phyloP scores from a whole-genome alignment of 2,329 filamentous ascomycete species.

The Colletotrichum tofieldiae region DNA sequence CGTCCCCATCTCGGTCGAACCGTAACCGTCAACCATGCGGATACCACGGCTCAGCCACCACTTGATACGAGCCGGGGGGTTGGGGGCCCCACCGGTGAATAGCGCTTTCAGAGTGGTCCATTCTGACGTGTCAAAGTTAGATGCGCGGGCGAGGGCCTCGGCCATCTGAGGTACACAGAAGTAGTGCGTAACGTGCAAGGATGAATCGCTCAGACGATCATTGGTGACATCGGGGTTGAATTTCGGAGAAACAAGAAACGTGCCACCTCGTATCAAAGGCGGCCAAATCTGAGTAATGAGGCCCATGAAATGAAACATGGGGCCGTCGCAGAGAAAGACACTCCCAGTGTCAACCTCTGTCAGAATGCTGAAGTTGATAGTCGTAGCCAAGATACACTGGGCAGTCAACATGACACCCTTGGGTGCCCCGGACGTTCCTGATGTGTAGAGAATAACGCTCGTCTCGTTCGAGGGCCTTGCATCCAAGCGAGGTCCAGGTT shows the following conservation, averaged over 20 bases:
- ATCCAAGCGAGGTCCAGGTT: slow-evolving; percentile 1
- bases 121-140: slow-evolving; percentile 17
- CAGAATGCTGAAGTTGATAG: slow-evolving; percentile 28
- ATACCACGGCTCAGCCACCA: slow-evolving; percentile 38
- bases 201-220: slow-evolving; percentile 15
- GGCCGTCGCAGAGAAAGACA: slow-evolving; percentile 40
- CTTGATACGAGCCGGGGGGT: slow-evolving; percentile 28
- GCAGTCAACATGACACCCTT: slow-evolving; percentile 32
- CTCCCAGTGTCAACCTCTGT: slow-evolving; percentile 28
- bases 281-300: slow-evolving; percentile 36
- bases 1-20: slow-evolving; percentile 34
- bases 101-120: slow-evolving; percentile 35
- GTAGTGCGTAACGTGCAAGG: slow-evolving; percentile 27
- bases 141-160: slow-evolving; percentile 29
- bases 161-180: slow-evolving; percentile 42
- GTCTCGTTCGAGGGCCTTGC: slow-evolving; percentile 20
- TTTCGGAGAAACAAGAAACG: slow-evolving; percentile 24
- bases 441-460: slow-evolving; percentile 36
- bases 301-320: slow-evolving; percentile 41
- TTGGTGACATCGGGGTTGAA: slow-evolving; percentile 33
- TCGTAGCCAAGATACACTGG: slow-evolving; percentile 23
- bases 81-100: slow-evolving; percentile 35
- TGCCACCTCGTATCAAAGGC: slow-evolving; percentile 28
- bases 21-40: slow-evolving; percentile 35
- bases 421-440: slow-evolving; percentile 31